Conservation (phyloP, 768 basidiomycete genomes). For the Crepidotus variabilis region DNA sequence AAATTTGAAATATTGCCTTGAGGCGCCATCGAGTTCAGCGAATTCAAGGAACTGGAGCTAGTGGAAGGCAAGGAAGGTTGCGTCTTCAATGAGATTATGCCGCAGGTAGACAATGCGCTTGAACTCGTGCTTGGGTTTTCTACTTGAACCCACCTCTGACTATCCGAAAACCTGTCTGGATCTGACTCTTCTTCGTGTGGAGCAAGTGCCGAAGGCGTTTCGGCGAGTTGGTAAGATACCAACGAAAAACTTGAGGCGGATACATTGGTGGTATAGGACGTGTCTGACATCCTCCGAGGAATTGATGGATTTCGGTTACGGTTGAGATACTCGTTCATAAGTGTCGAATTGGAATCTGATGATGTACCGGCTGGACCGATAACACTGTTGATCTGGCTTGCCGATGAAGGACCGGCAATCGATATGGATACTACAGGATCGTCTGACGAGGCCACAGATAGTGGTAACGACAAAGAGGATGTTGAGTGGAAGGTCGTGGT, state of each 20-base stretch:
- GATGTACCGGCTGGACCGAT: background rate
- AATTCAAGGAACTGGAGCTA: conserved; percentile 4
- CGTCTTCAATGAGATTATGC: conserved; percentile 9
- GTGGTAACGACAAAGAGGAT: background rate
- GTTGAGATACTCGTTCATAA: conserved; percentile 9
- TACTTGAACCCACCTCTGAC: background rate
- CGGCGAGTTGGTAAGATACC: conserved; percentile 19
- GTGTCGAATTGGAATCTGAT: conserved; percentile 7
- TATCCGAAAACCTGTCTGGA: background rate
- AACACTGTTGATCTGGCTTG: background rate
- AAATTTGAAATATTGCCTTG: background rate
- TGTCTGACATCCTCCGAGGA: conserved; percentile 15
- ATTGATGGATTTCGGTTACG: conserved; percentile 14
- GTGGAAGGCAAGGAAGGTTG: conserved; percentile 11
- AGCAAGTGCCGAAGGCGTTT: conserved; percentile 13
- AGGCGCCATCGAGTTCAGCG: background rate
- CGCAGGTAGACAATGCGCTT: conserved; percentile 4
- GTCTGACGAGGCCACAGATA: background rate
- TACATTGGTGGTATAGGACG: conserved; percentile 11
- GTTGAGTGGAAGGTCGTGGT: background rate
- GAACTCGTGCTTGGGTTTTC: background rate
- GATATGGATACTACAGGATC: conserved; percentile 3
- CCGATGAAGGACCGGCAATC: conserved; percentile 8
- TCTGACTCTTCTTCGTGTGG: conserved; percentile 13
- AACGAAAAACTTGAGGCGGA: conserved; percentile 14